Base-by-base conservation (phyloP, 257 asterid genomes). In the Solanum neorickii region DNA sequence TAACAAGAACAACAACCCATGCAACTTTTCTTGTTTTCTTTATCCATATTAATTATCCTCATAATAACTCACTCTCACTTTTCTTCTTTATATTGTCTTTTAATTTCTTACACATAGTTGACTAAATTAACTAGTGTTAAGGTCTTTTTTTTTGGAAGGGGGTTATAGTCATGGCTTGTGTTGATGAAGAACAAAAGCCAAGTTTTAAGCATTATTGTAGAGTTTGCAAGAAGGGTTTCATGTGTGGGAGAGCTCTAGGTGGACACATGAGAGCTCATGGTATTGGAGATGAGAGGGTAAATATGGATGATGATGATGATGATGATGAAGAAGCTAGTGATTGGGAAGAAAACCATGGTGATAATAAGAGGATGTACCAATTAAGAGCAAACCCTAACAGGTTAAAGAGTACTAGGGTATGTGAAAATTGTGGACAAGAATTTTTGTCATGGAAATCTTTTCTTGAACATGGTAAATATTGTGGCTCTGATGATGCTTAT, bases 201-300 rank as follows among this genome's bases (percentile, higher is more conserved):
- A 86, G 23, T 31, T 96, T 93, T 75, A 95, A 95, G 90, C 96
- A 97, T 87, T 94, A 94, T 87, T 97, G 99, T 86, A 91, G 95
- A 88, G 96, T 95, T 77, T 97, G 99, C 89, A 97, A 95, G 93
- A 97, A 95, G 89, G 99, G 98, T 7, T 97, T 97, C 83, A 92
- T 96, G 96, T 97, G 99, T 83, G 99, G 99, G 16, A 86, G 99
- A 70, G 99, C 98, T 42, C 94, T 97, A 42, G 99, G 99, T 27
- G 98, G 98, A 62, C 99, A 95, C 89, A 97, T 97, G 99, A 91
- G 99, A 86, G 98, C 99, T 65, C 99, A 97, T 83, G 99, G 97
- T 1, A 94, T 94, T 18, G 97, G 97, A 6, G 95, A 96, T 78
- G 98, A 94, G 18, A 89, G 83, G 44, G 92, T 88, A 46, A 88